These are phyloP conservation scores for Penicillium brevicompactum DNA, from an alignment of 2,329 filamentous ascomycete genomes.

Conservation along the genomic window DNA sequence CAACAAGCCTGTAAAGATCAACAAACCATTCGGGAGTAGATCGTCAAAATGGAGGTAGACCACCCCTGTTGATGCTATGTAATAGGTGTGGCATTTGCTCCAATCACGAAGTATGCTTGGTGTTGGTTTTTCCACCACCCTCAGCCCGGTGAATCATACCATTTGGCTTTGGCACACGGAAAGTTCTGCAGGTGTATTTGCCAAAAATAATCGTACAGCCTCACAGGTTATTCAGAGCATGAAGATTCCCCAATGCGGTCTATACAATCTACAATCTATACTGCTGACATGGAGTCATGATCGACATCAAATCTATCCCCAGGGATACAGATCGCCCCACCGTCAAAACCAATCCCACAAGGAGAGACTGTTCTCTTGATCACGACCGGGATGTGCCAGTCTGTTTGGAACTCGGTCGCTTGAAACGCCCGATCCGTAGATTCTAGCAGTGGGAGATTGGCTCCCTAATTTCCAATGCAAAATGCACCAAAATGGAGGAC, in stretches of 20 bases:
- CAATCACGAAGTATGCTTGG: not conserved
- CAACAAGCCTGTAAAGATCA: not conserved
- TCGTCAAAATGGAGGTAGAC: not conserved
- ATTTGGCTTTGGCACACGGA: not conserved
- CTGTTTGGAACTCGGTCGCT: not conserved
- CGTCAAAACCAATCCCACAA: not conserved
- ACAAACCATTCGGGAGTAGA: not conserved
- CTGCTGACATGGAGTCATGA: not conserved
- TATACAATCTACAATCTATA: not conserved
- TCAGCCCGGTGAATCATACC: not conserved
- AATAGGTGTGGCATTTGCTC: not conserved
- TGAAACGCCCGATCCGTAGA: not conserved
- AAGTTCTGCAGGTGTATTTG: constrained; percentile 1
- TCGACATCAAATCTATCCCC: constrained; percentile 1
- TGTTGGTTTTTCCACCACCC: not conserved
- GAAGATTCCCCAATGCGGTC: not conserved
- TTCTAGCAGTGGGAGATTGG: not conserved
- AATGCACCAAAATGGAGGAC: not conserved
- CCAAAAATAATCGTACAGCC: constrained; percentile 6
- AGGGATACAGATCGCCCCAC: constrained; percentile 5
- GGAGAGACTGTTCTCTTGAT: not conserved
- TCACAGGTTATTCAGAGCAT: not conserved
- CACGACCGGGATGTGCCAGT: not conserved
- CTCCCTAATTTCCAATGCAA: not conserved
- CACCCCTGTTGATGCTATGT: not conserved